These are phyloP conservation scores for Penicillium malachiteum DNA, from an alignment of 495 filamentous ascomycete genomes.

Conservation along the genomic window DNA sequence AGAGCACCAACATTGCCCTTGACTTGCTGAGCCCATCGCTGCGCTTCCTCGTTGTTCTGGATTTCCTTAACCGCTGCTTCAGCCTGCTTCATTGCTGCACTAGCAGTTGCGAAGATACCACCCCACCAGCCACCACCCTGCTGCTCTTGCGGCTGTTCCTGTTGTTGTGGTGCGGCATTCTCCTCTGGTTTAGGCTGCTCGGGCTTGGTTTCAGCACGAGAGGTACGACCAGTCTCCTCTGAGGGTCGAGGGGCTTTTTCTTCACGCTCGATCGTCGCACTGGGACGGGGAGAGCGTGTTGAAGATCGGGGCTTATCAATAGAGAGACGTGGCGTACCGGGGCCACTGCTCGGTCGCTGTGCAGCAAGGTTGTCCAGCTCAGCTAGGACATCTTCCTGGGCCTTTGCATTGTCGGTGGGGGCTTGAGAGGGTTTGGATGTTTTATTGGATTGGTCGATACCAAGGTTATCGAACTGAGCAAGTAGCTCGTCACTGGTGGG, in stretches of 20 bases:
- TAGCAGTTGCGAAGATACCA: slow-evolving; percentile 65
- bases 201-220: slow-evolving; percentile 54
- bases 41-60: slow-evolving; percentile 92
- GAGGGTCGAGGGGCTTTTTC: slow-evolving; percentile 67
- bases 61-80: slow-evolving; percentile 93
- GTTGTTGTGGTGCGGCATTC: slow-evolving; percentile 12
- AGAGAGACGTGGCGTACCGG: slow-evolving; percentile 78
- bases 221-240: slow-evolving; percentile 69
- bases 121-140: slow-evolving; percentile 85
- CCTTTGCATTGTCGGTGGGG: slow-evolving; percentile 37
- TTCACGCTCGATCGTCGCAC: slow-evolving; percentile 58
- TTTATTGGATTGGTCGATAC: slow-evolving; percentile 44
- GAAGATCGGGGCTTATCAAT: slow-evolving; percentile 50
- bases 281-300: slow-evolving; percentile 57
- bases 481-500: slow-evolving; percentile 77
- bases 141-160: slow-evolving; percentile 37
- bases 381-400: slow-evolving; percentile 69
- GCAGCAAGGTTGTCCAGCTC: slow-evolving; percentile 79
- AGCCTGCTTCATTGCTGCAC: slow-evolving; percentile 88
- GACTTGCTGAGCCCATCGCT: slow-evolving; percentile 93
- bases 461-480: slow-evolving; percentile 76
- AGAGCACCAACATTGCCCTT: slow-evolving; percentile 86
- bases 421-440: slow-evolving; percentile 44
- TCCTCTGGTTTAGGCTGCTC: slow-evolving; percentile 36
- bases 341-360: slow-evolving; percentile 65